A percentile compares a stretch with the other conserved stretches of the same genome.
Evolutionary conservation across 495 filamentous ascomycete genomes (phyloP).

Genomic region (Trichoderma erinaceum): DNA sequence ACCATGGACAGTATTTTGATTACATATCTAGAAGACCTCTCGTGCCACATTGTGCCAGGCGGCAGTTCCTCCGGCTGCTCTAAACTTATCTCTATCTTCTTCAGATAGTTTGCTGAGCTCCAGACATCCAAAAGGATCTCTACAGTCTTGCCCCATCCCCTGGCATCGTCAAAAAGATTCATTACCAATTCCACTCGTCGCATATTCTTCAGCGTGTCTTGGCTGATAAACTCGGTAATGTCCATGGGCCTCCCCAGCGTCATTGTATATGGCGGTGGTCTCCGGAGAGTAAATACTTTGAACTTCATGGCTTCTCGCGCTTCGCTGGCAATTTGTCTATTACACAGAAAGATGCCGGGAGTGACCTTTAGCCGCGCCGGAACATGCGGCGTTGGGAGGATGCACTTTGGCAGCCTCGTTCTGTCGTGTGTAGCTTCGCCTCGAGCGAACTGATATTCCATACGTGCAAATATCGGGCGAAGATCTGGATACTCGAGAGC

Average conservation of each 20-base stretch:
- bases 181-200: not conserved
- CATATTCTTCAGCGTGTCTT: not conserved
- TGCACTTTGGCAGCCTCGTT: not conserved
- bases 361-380: not conserved
- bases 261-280: not conserved
- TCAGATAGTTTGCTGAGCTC: not conserved
- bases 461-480: not conserved
- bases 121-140: conserved; percentile 1
- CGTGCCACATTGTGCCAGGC: not conserved
- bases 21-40: not conserved
- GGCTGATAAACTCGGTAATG: not conserved
- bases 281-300: not conserved
- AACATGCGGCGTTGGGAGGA: not conserved
- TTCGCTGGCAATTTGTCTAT: not conserved
- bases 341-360: not conserved
- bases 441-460: not conserved
- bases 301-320: not conserved
- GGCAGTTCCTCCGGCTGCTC: conserved; percentile 1
- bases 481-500: not conserved
- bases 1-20: not conserved
- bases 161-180: not conserved
- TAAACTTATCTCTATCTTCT: not conserved
- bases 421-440: not conserved
- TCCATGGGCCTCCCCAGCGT: not conserved
- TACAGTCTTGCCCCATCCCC: not conserved